A percentile compares a stretch with the other conserved stretches of the same genome.
Evolutionary conservation across 169 alveolate species (phyloP).

Genomic region (Theileria parva): DNA sequence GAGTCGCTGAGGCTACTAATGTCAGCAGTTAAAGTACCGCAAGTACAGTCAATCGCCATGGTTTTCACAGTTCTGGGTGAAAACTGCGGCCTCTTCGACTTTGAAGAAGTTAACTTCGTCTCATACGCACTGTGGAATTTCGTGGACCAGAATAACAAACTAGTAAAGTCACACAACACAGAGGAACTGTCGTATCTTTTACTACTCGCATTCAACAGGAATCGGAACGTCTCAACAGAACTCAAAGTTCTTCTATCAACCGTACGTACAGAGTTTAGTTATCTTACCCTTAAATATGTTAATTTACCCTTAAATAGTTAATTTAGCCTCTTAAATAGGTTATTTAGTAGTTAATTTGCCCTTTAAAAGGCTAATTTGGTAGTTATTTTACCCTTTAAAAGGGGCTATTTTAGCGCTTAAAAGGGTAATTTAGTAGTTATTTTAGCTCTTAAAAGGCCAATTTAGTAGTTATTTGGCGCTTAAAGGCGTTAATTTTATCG

Average conservation of each 20-base stretch:
- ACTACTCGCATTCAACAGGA: constrained; percentile 52
- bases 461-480: too few species aligned
- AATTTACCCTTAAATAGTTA: too few species aligned
- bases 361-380: background rate
- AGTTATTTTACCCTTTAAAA: too few species aligned
- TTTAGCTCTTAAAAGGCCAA: too few species aligned
- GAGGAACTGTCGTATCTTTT: constrained; percentile 39
- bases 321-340: too few species aligned
- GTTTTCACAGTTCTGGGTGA: constrained; percentile 48
- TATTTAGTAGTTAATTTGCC: background rate
- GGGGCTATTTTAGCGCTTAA: too few species aligned
- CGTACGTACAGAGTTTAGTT: constrained; percentile 3
- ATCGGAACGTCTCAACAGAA: constrained; percentile 59
- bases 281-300: too few species aligned
- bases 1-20: constrained; percentile 58
- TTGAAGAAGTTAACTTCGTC: constrained; percentile 48
- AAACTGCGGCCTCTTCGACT: constrained; percentile 37
- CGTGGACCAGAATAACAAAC: constrained; percentile 2
- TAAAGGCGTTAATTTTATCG: too few species aligned
- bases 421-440: too few species aligned
- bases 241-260: constrained; percentile 56
- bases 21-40: constrained; percentile 41
- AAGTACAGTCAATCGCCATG: constrained; percentile 55
- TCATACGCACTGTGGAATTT: constrained; percentile 57
- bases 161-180: background rate